These are phyloP conservation scores for Grosmannia huntii DNA, from an alignment of 2,329 filamentous ascomycete genomes.

Conservation along the genomic window DNA sequence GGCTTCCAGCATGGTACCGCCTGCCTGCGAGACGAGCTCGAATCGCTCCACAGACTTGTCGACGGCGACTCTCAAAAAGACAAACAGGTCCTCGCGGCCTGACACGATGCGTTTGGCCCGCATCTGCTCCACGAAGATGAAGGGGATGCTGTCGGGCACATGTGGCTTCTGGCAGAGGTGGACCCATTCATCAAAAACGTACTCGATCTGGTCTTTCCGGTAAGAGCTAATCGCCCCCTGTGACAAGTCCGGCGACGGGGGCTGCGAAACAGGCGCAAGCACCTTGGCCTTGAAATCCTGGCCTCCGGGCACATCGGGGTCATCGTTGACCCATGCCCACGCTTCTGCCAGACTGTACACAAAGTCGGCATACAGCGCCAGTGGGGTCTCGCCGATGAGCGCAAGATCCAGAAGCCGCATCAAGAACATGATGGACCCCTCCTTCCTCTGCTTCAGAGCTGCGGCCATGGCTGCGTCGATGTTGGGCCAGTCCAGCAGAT, in stretches of 20 bases:
- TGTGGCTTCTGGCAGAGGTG: slow-evolving; percentile 67
- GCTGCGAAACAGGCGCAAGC: slow-evolving; percentile 26
- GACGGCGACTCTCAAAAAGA: slow-evolving; percentile 70
- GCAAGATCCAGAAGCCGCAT: slow-evolving; percentile 66
- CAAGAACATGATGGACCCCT: slow-evolving; percentile 66
- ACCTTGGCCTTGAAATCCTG: slow-evolving; percentile 59
- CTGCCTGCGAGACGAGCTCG: slow-evolving; percentile 54
- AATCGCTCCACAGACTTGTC: slow-evolving; percentile 69
- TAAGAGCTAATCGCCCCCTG: slow-evolving; percentile 40
- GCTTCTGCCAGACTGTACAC: slow-evolving; percentile 69
- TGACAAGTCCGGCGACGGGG: slow-evolving; percentile 26
- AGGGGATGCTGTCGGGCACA: slow-evolving; percentile 56
- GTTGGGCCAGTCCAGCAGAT: slow-evolving; percentile 48
- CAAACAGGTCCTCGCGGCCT: slow-evolving; percentile 60
- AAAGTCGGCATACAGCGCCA: slow-evolving; percentile 75
- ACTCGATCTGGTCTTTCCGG: slow-evolving; percentile 76
- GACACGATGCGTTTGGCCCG: slow-evolving; percentile 61
- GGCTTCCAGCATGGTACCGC: slow-evolving; percentile 43
- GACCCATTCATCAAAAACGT: slow-evolving; percentile 93
- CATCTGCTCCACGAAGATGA: slow-evolving; percentile 74
- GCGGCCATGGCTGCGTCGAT: slow-evolving; percentile 63
- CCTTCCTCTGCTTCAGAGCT: slow-evolving; percentile 57
- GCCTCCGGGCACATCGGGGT: slow-evolving; percentile 49
- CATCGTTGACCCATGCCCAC: slow-evolving; percentile 67
- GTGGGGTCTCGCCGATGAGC: slow-evolving; percentile 63